Evolutionary conservation across 768 basidiomycete genomes (phyloP).

Genomic region (Suillus alpinus): DNA sequence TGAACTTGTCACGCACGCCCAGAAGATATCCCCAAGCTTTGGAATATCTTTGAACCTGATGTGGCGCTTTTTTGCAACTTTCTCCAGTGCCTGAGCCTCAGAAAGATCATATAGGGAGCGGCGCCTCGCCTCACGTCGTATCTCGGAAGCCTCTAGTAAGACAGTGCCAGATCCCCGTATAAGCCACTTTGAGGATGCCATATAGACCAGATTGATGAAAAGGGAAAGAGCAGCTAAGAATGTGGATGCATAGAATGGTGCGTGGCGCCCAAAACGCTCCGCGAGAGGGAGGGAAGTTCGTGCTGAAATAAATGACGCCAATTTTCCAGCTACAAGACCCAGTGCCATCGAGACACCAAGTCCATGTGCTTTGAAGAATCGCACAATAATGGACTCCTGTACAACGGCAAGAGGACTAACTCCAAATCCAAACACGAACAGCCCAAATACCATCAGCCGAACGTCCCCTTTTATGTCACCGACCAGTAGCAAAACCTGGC

Average conservation of each 20-base stretch:
- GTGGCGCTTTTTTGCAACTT: slow-evolving; percentile 61
- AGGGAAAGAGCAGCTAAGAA: slow-evolving; percentile 65
- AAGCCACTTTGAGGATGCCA: slow-evolving; percentile 62
- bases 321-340: slow-evolving; percentile 82
- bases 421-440: slow-evolving; percentile 79
- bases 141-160: slow-evolving; percentile 57
- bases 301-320: slow-evolving; percentile 72
- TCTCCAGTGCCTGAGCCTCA: slow-evolving; percentile 60
- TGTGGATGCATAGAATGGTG: slow-evolving; percentile 73
- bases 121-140: slow-evolving; percentile 50
- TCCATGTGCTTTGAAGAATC: slow-evolving; percentile 74
- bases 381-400: slow-evolving; percentile 82
- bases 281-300: slow-evolving; percentile 76
- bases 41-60: slow-evolving; percentile 61
- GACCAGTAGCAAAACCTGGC: slow-evolving; percentile 63
- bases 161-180: slow-evolving; percentile 57
- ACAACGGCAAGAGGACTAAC: slow-evolving; percentile 79
- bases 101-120: slow-evolving; percentile 44
- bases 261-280: slow-evolving; percentile 60
- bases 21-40: slow-evolving; percentile 72
- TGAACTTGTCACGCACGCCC: slow-evolving; percentile 51
- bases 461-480: slow-evolving; percentile 62
- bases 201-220: slow-evolving; percentile 64
- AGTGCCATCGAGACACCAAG: slow-evolving; percentile 76
- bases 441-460: slow-evolving; percentile 69